Base-by-base conservation (phyloP, 306 rosid species). In the Canavalia gladiata region DNA sequence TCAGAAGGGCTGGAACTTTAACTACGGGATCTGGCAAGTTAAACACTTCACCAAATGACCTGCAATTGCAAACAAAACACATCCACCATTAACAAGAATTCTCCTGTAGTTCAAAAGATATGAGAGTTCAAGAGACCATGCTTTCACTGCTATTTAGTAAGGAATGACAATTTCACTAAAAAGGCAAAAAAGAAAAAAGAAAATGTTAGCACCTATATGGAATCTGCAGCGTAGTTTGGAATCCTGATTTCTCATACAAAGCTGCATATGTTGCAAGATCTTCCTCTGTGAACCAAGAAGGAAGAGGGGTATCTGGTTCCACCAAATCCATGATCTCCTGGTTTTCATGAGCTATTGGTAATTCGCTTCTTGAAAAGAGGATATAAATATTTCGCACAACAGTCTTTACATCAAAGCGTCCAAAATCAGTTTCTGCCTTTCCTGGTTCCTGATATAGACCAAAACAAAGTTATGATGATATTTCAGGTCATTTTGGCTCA, bases 301-400 rank as follows among this genome's bases (percentile, higher is more conserved):
- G 97, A 70, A 91, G 94, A 85, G 97, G 92, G 5, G 89, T 84
- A 50, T 89, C 87, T 7, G 92, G 78, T 52, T 84, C 94, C 45
- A 92, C 98, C 78, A 94, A 65, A 79, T 94, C 98, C 97, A 94
- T 87, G 83, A 94, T 87, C 94, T 94, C 97, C 59, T 89, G 95
- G 78, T 79, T 87, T 75, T 90, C 97, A 29, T 82, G 56, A 64
- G 97, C 97, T 79, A 89, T 86, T 35, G 97, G 97, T n/a, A 94
- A 30, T 75, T 90, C 97, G 56, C 90, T 91, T 74, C 72, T 78
- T 33, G 97, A 91, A 86, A 94, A 94, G 75, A 94, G 97, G 72
- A 87, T 90, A 87, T 90, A 92, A n/a, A 92, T 30, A 18, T 90
- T 94, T 12, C 87, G 82, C 13, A 94, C 88, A 25, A 92, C 94